Evolutionary conservation across 2,329 filamentous ascomycete species (phyloP), one percentile per base, ranked within the genome.

Genomic region (Nothopassalora personata): DNA sequence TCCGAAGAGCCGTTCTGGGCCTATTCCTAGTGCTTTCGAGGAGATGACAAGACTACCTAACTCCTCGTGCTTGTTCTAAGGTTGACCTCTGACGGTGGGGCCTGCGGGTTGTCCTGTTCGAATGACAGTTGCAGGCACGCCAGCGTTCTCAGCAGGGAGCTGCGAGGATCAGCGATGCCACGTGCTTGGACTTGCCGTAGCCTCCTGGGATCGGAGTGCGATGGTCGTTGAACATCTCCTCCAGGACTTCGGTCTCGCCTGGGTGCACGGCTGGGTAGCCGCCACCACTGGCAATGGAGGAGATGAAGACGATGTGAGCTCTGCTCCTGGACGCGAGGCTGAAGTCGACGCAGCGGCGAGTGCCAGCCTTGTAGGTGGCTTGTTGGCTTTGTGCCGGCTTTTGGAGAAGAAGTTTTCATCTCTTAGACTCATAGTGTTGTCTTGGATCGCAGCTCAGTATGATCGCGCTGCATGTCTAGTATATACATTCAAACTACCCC

Each of bases 11-110:
- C 65, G 62, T 3, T 70, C 65, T 0, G 79, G 78, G 0, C 80
- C 34, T 8, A 68, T 67, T 0, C 72, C 69, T 5, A 79, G 59
- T 15, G 73, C 65, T 7, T 71, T 66, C 0, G 75, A 77, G 52
- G 73, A 76, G 3, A 73, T 57, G 2, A 80, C 65, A 11, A 80
- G 69, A 64, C 70, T 75, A 1, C 76, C 73, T 1, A 79, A 68
- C 72, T 76, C 79, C 66, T 79, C 77, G 7, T 70, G 63, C 7
- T 66, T 66, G 49, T 76, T 78, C 77, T 76, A 79, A 13, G 51
- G 50, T 19, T 52, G 33, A 13, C 56, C 64, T 36, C 53, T 46
- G 28, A 46, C 30, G 2, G 28, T 57, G n/a, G 68, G 67, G 4
- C 70, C 69, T 31, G 63, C 63, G 3, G 71, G 59, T 55, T 72